Conservation (phyloP, 306 rosid species). For the Quercus gilva region DNA sequence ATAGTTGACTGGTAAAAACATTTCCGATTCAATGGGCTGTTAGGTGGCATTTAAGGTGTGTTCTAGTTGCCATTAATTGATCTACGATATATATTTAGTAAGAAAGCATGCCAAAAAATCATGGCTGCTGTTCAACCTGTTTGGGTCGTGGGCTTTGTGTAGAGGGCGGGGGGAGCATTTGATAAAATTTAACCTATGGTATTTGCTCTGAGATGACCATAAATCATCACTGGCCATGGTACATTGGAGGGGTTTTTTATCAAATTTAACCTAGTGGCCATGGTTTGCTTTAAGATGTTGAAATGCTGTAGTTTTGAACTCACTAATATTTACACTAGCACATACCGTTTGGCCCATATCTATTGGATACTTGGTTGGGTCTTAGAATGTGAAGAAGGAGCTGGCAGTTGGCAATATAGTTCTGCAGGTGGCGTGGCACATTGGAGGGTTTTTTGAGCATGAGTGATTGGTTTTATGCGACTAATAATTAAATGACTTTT, state of each 20-base stretch:
- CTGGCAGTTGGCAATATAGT: neutral
- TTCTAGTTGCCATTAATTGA: neutral
- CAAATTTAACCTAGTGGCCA: neutral
- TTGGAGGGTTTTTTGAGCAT: neutral
- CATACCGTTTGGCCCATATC: neutral
- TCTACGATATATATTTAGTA: neutral
- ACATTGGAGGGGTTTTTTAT: neutral
- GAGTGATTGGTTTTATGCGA: neutral
- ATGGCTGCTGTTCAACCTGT: neutral
- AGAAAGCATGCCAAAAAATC: neutral
- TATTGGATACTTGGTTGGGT: neutral
- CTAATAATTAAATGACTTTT: neutral
- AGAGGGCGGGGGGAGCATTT: neutral
- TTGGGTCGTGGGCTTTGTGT: neutral
- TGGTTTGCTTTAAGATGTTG: neutral
- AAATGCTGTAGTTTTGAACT: neutral
- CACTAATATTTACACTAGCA: neutral
- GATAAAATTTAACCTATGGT: neutral
- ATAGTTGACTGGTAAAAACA: neutral
- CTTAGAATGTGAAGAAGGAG: neutral
- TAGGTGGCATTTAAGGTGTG: neutral
- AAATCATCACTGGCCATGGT: neutral
- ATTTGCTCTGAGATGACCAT: neutral
- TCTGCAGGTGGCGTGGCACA: neutral
- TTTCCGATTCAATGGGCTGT: constrained; percentile 5